phyloP scores from a whole-genome alignment of 2,329 filamentous ascomycete species.

The Stachybotrys chlorohalonatus region DNA sequence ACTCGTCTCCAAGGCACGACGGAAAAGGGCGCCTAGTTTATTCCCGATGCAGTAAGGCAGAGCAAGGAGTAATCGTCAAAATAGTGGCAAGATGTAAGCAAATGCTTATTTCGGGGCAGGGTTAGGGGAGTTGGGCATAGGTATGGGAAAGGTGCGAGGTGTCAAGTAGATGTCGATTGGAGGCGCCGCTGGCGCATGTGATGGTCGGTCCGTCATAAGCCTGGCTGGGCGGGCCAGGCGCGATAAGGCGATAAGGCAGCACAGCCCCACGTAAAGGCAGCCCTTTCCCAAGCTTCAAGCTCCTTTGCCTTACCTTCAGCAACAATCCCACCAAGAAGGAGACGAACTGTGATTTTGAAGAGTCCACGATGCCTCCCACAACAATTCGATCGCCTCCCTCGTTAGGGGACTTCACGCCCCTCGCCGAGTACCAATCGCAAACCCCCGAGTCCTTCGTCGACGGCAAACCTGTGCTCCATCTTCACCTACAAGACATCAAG shows the following conservation, averaged over 20 bases:
- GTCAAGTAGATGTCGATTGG: too few relatives aligned
- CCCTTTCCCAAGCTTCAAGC: neutral
- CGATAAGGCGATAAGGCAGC: slow-evolving; percentile 6
- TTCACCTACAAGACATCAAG: slow-evolving; percentile 46
- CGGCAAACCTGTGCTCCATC: slow-evolving; percentile 63
- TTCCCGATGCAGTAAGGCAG: too few relatives aligned
- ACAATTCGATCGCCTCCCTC: slow-evolving; percentile 50
- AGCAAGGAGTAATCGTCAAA: too few relatives aligned
- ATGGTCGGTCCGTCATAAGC: neutral
- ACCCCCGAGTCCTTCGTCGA: slow-evolving; percentile 66
- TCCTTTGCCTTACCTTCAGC: neutral
- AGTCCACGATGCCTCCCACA: slow-evolving; percentile 31
- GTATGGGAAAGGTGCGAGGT: too few relatives aligned
- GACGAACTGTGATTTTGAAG: neutral
- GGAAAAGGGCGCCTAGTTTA: too few relatives aligned
- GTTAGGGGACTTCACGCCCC: slow-evolving; percentile 49
- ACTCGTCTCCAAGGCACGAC: too few relatives aligned
- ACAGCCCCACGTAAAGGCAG: slow-evolving; percentile 4
- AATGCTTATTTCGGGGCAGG: too few relatives aligned
- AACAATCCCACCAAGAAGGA: slow-evolving; percentile 9
- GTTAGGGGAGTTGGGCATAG: too few relatives aligned
- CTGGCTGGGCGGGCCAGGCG: too few relatives aligned
- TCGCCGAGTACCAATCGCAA: slow-evolving; percentile 61
- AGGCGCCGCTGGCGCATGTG: neutral
- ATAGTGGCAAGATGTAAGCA: too few relatives aligned